Evolutionary conservation across 768 basidiomycete genomes (phyloP), one percentile per base, ranked within the genome.

Genomic region (Serendipita sp.): DNA sequence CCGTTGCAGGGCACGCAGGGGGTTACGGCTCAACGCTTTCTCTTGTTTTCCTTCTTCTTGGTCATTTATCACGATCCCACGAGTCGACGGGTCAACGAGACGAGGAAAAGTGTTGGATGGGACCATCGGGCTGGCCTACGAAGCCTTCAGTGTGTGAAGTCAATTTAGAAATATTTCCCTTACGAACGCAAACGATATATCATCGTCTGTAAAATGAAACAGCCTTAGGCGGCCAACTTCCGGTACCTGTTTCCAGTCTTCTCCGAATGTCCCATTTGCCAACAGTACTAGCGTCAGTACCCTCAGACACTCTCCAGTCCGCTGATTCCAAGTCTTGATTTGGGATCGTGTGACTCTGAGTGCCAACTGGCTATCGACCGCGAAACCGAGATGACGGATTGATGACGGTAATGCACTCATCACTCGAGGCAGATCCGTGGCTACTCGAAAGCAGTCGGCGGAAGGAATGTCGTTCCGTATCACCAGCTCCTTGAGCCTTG

Each of bases 391-490:
- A 34, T 60, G 55, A 18, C 34, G 23, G 16, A 60, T 6, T 60
- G 55, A 27, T 16, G 3, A 3, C 10, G 55, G 55, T n/a, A 60
- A 34, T 31, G 27, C 55, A 18, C 6, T 34, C n/a, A 60, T 60
- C 34, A 60, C n/a, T 10, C 55, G 23, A n/a, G 33, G 23, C 5
- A 60, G 34, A 31, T 60, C 55, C 10, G 55, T 60, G 55, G 34
- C 34, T 10, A 60, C 55, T 8, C 55, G 55, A 60, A 60, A 60
- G 55, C 55, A 60, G 33, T 60, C 55, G 6, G 55, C 55, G 16
- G 55, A 60, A 10, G 27, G 55, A 3, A 60, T 23, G 34, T 60
- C 55, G n/a, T 60, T 60, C 6, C 55, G 55, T 18, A 60, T 36
- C 10, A 60, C 55, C 3, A 60, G 55, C n/a, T 60, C 55, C 34